Percentiles rank a stretch among this genome's conserved stretches.
Conservation (phyloP, 2,329 filamentous ascomycete species). For the Grosmannia clavigera region DNA sequence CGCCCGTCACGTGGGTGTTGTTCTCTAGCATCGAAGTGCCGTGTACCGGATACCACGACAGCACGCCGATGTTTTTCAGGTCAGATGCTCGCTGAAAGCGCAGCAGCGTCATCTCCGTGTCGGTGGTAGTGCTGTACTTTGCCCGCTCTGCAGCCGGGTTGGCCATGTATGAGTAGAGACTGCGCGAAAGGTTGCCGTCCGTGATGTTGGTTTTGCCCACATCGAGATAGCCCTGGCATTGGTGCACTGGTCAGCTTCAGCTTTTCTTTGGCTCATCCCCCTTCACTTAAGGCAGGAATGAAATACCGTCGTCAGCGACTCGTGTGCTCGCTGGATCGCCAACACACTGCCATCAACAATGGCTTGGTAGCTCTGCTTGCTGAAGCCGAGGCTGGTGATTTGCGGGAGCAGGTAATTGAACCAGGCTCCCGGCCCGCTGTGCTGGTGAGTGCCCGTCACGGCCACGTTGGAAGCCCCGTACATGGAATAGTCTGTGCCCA, state of each 20-base stretch:
- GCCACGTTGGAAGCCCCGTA: constrained; percentile 77
- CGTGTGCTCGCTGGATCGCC: constrained; percentile 72
- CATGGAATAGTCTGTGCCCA: constrained; percentile 60
- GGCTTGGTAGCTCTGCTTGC: constrained; percentile 75
- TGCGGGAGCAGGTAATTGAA: constrained; percentile 89
- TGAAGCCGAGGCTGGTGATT: constrained; percentile 76
- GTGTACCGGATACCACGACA: constrained; percentile 89
- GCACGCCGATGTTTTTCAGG: constrained; percentile 61
- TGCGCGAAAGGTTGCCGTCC: constrained; percentile 80
- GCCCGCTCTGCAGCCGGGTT: constrained; percentile 69
- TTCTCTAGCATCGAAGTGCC: constrained; percentile 85
- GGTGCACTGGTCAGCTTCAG: background rate
- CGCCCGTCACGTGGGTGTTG: constrained; percentile 82
- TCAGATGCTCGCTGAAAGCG: constrained; percentile 65
- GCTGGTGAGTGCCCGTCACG: constrained; percentile 84
- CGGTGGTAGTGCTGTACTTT: constrained; percentile 44
- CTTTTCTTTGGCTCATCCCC: background rate
- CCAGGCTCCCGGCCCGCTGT: constrained; percentile 86
- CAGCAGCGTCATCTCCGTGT: constrained; percentile 66
- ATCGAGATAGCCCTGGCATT: constrained; percentile 48
- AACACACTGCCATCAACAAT: constrained; percentile 77
- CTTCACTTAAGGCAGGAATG: constrained; percentile 11
- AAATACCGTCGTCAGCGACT: constrained; percentile 43
- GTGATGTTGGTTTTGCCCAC: constrained; percentile 57
- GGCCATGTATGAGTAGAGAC: constrained; percentile 73